A percentile compares a stretch with the other conserved stretches of the same genome.
These are phyloP conservation scores for Penicillium diatomitis DNA, from an alignment of 495 filamentous ascomycete species.

Conservation along the genomic window DNA sequence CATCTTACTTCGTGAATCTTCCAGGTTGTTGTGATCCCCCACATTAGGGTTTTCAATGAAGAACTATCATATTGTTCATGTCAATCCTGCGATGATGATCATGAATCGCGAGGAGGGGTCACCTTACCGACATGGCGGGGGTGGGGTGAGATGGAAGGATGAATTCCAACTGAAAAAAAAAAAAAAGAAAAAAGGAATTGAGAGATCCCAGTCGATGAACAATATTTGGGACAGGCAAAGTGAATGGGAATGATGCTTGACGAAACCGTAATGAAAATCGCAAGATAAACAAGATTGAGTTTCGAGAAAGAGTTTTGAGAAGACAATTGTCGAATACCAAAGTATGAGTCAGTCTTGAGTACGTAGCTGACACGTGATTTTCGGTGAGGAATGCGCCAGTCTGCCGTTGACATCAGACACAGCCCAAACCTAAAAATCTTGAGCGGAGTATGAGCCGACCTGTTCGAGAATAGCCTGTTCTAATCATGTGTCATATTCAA, in stretches of 20 bases:
- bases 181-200: neutral
- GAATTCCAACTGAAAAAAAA: neutral
- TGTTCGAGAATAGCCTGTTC: too few relatives aligned
- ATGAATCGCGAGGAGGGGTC: slow-evolving; percentile 9
- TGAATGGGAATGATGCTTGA: too few relatives aligned
- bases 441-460: too few relatives aligned
- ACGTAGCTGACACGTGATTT: slow-evolving; percentile 12
- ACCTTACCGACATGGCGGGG: slow-evolving; percentile 37
- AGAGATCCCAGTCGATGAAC: neutral
- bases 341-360: slow-evolving; percentile 15
- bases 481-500: too few relatives aligned
- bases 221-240: neutral
- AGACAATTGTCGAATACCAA: too few relatives aligned
- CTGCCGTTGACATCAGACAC: neutral
- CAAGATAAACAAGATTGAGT: too few relatives aligned
- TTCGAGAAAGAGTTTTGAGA: too few relatives aligned
- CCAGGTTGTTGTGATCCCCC: slow-evolving; percentile 67
- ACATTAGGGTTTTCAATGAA: slow-evolving; percentile 85
- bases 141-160: slow-evolving; percentile 1
- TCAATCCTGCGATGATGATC: slow-evolving; percentile 2
- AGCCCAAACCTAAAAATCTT: too few relatives aligned
- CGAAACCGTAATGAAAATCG: too few relatives aligned
- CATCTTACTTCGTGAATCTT: slow-evolving; percentile 82
- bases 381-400: slow-evolving; percentile 14
- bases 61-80: slow-evolving; percentile 43